Conservation (phyloP, 768 basidiomycete genomes). For the Krasilnikovozyma curviuscula region DNA sequence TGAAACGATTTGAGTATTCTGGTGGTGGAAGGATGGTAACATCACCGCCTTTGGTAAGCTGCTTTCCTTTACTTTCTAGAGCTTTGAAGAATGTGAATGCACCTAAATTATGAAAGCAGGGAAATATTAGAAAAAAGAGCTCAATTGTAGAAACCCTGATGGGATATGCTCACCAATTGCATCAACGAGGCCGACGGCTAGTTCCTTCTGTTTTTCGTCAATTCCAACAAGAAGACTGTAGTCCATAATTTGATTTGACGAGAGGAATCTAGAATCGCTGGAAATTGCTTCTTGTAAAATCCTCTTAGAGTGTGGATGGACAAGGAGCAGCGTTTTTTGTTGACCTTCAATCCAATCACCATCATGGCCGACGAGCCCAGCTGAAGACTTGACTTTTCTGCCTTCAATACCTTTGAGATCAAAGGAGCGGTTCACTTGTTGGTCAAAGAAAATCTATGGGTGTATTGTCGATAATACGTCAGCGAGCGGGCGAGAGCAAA, state of each 20-base stretch:
- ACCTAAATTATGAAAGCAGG: conserved; percentile 28
- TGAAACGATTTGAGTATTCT: conserved; percentile 61
- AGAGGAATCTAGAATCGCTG: conserved; percentile 53
- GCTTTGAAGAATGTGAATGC: conserved; percentile 75
- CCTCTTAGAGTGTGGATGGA: conserved; percentile 54
- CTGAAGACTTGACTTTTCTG: conserved; percentile 42
- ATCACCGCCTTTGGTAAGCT: conserved; percentile 43
- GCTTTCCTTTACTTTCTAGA: conserved; percentile 67
- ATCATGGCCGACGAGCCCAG: conserved; percentile 38
- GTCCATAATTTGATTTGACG: conserved; percentile 65
- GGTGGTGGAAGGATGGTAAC: conserved; percentile 61
- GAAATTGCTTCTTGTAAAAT: conserved; percentile 48
- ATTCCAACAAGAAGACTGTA: conserved; percentile 46
- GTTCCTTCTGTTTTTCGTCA: conserved; percentile 44
- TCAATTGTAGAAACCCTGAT: neutral
- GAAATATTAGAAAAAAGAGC: neutral
- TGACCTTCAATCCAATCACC: conserved; percentile 73
- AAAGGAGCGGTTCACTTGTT: conserved; percentile 48
- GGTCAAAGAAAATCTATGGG: conserved; percentile 55
- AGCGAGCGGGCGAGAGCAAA: no score
- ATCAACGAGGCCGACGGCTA: conserved; percentile 63
- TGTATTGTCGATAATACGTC: no score
- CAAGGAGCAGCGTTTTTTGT: conserved; percentile 42
- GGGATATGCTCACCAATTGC: conserved; percentile 40
- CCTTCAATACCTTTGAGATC: conserved; percentile 72